These are phyloP conservation scores for Pisolithus tinctorius DNA, from an alignment of 768 basidiomycete species.

Conservation along the genomic window DNA sequence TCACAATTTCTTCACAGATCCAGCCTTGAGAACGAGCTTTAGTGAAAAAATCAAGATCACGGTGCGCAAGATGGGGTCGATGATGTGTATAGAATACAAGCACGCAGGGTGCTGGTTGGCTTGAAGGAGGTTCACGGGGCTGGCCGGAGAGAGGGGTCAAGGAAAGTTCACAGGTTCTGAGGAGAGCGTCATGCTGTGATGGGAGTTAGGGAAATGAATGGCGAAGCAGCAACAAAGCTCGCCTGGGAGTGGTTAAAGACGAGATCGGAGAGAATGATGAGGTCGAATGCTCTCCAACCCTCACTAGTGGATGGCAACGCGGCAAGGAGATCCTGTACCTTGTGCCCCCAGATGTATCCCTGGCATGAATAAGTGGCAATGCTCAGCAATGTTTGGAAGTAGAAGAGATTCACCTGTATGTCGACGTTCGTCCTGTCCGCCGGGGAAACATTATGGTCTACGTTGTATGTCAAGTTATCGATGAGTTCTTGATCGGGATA, in stretches of 20 bases:
- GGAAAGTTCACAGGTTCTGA: conserved; percentile 60
- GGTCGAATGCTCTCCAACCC: conserved; percentile 45
- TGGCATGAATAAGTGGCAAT: conserved; percentile 15
- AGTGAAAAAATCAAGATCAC: conserved; percentile 77
- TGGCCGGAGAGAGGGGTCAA: conserved; percentile 17
- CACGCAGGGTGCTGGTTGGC: conserved; percentile 32
- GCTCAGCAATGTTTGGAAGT: conserved; percentile 23
- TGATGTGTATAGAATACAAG: conserved; percentile 91
- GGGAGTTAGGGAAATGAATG: not conserved
- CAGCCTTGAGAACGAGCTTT: conserved; percentile 60
- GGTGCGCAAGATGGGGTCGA: conserved; percentile 72
- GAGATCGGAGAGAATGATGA: conserved; percentile 87
- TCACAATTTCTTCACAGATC: conserved; percentile 65
- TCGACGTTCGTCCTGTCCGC: conserved; percentile 12
- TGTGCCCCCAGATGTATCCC: conserved; percentile 83
- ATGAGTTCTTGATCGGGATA: conserved; percentile 80
- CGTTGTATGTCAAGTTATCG: conserved; percentile 69
- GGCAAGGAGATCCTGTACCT: conserved; percentile 31
- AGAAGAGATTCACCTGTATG: conserved; percentile 29
- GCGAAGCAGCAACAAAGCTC: conserved; percentile 4
- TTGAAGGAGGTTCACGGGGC: conserved; percentile 4
- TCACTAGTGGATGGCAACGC: conserved; percentile 15
- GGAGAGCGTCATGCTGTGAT: conserved; percentile 69
- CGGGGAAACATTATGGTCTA: conserved; percentile 44
- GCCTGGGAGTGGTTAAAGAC: conserved; percentile 95